These are phyloP conservation scores for Amanita brunnescens DNA, from an alignment of 768 basidiomycete genomes.

Conservation along the genomic window DNA sequence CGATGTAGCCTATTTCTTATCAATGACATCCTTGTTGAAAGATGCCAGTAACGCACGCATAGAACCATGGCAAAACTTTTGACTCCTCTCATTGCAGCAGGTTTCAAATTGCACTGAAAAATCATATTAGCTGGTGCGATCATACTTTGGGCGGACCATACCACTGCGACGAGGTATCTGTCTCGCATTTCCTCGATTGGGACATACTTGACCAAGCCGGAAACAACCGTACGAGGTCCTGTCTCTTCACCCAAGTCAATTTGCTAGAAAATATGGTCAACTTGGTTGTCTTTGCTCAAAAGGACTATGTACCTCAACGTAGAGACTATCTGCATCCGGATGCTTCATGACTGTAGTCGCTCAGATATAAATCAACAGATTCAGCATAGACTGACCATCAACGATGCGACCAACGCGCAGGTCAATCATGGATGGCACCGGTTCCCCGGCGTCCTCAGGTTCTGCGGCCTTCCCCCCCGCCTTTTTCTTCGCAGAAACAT, in stretches of 20 bases:
- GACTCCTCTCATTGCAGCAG: constrained; percentile 93
- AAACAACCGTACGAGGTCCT: constrained; percentile 93
- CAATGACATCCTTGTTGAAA: neutral
- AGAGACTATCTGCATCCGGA: constrained; percentile 96
- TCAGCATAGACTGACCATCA: constrained; percentile 52
- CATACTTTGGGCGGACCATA: constrained; percentile 24
- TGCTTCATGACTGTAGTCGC: constrained; percentile 75
- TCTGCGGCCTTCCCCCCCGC: constrained; percentile 35
- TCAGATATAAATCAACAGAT: neutral
- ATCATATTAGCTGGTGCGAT: neutral
- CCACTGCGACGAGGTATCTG: constrained; percentile 76
- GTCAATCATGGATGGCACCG: constrained; percentile 95
- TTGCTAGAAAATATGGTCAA: constrained; percentile 44
- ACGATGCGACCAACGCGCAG: constrained; percentile 89
- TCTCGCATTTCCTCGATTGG: constrained; percentile 90
- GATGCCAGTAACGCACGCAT: constrained; percentile 42
- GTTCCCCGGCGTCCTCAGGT: constrained; percentile 67
- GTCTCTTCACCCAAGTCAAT: constrained; percentile 94
- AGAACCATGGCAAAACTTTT: constrained; percentile 99
- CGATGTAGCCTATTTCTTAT: constrained; percentile 60
- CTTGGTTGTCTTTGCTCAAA: neutral
- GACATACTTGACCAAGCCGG: constrained; percentile 93
- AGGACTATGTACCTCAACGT: constrained; percentile 62
- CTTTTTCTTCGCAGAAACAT: constrained; percentile 29
- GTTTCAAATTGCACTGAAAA: constrained; percentile 86